Conservation (phyloP, 495 filamentous ascomycete species). For the Geoglossum glabrum region DNA sequence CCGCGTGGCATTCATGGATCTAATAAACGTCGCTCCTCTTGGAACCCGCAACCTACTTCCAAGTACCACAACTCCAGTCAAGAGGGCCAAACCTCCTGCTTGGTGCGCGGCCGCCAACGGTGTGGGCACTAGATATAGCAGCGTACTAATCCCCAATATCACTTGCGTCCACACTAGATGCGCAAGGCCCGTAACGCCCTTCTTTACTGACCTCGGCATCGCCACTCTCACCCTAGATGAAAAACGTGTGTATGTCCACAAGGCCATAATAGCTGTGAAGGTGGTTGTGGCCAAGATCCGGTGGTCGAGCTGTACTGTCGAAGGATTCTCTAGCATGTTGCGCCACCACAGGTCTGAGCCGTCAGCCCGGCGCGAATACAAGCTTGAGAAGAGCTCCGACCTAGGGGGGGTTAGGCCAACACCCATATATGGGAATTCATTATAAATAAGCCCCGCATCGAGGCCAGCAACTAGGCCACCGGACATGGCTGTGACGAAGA, state of each 20-base stretch:
- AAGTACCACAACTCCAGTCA: constrained; percentile 63
- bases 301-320: constrained; percentile 84
- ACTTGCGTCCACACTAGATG: constrained; percentile 72
- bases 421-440: constrained; percentile 95
- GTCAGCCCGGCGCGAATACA: constrained; percentile 67
- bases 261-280: constrained; percentile 54
- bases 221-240: constrained; percentile 30
- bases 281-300: constrained; percentile 79
- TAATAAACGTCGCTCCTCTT: constrained; percentile 9
- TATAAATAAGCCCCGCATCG: constrained; percentile 93
- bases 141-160: constrained; percentile 64
- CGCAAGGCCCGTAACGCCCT: constrained; percentile 59
- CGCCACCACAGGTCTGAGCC: constrained; percentile 75
- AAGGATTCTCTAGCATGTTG: constrained; percentile 92
- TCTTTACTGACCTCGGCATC: constrained; percentile 42
- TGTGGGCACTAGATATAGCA: constrained; percentile 81
- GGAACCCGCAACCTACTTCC: constrained; percentile 42
- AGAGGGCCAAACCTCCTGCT: constrained; percentile 66
- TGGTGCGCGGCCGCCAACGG: constrained; percentile 82
- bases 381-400: constrained; percentile 60
- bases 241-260: constrained; percentile 58
- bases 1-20: neutral
- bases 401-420: constrained; percentile 57
- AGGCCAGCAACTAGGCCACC: constrained; percentile 86
- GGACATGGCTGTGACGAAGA: constrained; percentile 81